Evolutionary conservation across 2,329 filamentous ascomycete species (phyloP), one percentile per base, ranked within the genome.

Genomic region (Aspergillus persii): DNA sequence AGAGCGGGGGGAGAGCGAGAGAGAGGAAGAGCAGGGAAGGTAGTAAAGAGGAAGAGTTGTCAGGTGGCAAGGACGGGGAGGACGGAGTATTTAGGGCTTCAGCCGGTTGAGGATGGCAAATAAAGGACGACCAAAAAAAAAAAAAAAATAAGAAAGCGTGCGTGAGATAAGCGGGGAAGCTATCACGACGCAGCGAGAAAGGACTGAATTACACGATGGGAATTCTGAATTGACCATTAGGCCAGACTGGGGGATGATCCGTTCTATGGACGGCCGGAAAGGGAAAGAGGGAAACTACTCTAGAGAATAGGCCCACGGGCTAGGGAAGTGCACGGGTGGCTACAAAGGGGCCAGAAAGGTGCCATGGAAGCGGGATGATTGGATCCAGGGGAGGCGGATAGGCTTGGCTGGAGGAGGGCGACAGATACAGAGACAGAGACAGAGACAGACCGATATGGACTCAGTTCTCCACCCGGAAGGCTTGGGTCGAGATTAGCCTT

Each of bases 401-500:
- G 44, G 44, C 44, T 47, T 47, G 44, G 44, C 44, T 8, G 12
- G 44, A 49, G 23, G 9, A 49, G 23, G 26, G 3, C 18, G 18
- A 23, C 18, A 23, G 18, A 23, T 23, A 23, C 18, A 23, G 18
- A 23, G 1, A 23, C 18, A 23, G 18, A 23, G 1, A 23, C 18
- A 23, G 18, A 23, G 1, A 23, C 18, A 23, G 18, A 23, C 18
- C 1, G 18, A 23, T 23, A 23, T 23, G 18, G 1, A 23, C 18
- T 23, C 18, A 23, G 18, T 23, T 23, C 18, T 23, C 41, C 41
- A 46, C 9, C 44, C 26, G 44, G 44, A 47, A 47, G 44, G 44
- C 44, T 47, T 47, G 44, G 44, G 39, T 54, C 39, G 52, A 49
- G 53, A 53, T 57, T 57, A 53, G 56, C 6, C 56, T 57, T 55